Evolutionary conservation across 331 rosid species (phyloP), one percentile per base, ranked within the genome.

Genomic region (Stylosanthes scabra): DNA sequence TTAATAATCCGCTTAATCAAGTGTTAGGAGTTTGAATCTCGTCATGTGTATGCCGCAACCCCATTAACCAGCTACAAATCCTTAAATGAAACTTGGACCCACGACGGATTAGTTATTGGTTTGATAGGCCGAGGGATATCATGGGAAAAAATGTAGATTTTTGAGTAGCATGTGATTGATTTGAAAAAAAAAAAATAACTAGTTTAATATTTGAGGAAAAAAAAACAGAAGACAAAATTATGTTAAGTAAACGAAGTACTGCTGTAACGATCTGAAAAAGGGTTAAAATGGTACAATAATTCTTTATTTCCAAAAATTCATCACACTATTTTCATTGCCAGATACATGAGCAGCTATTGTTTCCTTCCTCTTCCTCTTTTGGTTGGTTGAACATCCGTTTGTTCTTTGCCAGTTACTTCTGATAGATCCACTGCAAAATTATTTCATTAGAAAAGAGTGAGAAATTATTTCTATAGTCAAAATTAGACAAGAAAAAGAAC

Each of bases 311-410:
- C 68, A 31, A 59, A 20, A 45, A 76, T 72, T 75, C 67, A 74
- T 49, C 65, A 41, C 49, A 57, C 39, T 71, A 64, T 65, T 56
- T 73, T 34, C 46, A 66, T 77, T 56, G 60, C 54, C 42, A 80
- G 63, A 59, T 70, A 61, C 71, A 64, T 29, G 54, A 71, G 72
- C 80, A 71, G 72, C 80, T 78, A 89, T 82, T 88, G 93, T 72
- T 91, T 93, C 70, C 97, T 81, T 66, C 97, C 96, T 78, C 98
- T 86, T 74, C 98, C 92, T 80, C 87, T 90, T 84, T 87, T 90
- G 80, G 82, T 68, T 12, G 86, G 84, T 60, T 86, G 98, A 70
- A 86, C 87, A 40, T 91, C 96, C 60, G 57, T 70, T 74, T 86
- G 96, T 52, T 93, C 98, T 71, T 91, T 93, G 71, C 92, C 93